Evolutionary conservation across 2,329 filamentous ascomycete genomes (phyloP), one percentile per base, ranked within the genome.

Genomic region (Chalara sp.): DNA sequence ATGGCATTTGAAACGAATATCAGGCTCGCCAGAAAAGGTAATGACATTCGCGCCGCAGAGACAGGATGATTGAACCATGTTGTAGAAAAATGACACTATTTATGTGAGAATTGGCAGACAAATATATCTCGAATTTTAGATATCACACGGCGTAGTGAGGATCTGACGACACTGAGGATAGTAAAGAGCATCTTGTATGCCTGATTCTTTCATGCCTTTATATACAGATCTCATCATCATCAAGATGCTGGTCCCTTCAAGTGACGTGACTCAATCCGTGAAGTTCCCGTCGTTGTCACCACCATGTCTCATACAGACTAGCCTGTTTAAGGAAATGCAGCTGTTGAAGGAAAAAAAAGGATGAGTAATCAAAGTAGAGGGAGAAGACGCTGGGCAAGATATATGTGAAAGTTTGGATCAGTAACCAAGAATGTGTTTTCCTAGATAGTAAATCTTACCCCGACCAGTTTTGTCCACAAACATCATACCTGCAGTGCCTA

Each of bases 41-140:
- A 60, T 58, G 46, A 42, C 35, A 21, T 57, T 58, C 28, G 53
- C 48, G 29, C 56, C 56, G 37, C 54, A 58, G 41, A 60, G 52
- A 39, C 58, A 58, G 6, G 56, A 58, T 32, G 56, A 58, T 50
- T 53, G 49, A 39, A 52, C 47, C 53, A 57, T 57, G n/a, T 10
- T 39, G n/a, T 21, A 21, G 21, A 21, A 21, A 21, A 40, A 12
- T 37, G 8, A 37, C 31, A 13, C 28, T 41, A 37, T 7, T 7
- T 29, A 29, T 32, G 32, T 39, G 13, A 32, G 32, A 47, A 39
- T n/a, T 40, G 40, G 42, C 21, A 45, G 6, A 12, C n/a, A 6
- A 28, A 32, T 4, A 12, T 6, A 32, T 12, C 10, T 13, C 32
- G 28, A 32, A n/a, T 13, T 32, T n/a, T 43, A 13, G 8, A 28